Evolutionary conservation across 148 eudicot genomes (phyloP).

Genomic region (Fagopyrum esculentum): DNA sequence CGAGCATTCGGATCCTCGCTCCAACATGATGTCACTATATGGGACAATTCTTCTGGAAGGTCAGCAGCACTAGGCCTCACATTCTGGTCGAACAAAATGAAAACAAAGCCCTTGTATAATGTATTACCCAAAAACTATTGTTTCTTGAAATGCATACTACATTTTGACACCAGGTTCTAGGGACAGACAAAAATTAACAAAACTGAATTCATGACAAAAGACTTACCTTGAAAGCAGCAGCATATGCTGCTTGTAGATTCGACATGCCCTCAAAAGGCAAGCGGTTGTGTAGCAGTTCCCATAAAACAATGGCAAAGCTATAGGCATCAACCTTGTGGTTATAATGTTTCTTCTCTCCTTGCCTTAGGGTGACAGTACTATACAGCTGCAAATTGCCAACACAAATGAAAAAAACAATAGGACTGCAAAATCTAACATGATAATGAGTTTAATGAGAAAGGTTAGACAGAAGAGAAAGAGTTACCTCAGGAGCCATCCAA

Average conservation of each 20-base stretch:
- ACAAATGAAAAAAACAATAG: background rate
- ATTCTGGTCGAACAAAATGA: conserved; percentile 41
- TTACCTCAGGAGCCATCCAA: conserved; percentile 81
- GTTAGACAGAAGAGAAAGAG: background rate
- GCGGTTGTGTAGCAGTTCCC: conserved; percentile 93
- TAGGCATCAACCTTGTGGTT: conserved; percentile 95
- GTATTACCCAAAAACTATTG: background rate
- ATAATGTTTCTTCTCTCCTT: conserved; percentile 98
- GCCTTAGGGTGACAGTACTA: conserved; percentile 83
- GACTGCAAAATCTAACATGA: background rate
- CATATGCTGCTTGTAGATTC: conserved; percentile 95
- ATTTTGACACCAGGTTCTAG: background rate
- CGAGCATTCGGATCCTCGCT: conserved; percentile 73
- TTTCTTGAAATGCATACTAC: too few species aligned
- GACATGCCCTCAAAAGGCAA: conserved; percentile 98
- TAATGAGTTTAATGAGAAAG: background rate
- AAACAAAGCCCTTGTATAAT: background rate
- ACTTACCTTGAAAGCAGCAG: conserved; percentile 92
- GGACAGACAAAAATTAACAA: background rate
- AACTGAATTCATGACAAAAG: background rate
- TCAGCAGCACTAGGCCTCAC: conserved; percentile 82
- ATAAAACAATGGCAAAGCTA: conserved; percentile 91
- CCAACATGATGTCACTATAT: conserved; percentile 83
- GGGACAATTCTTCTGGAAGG: conserved; percentile 72
- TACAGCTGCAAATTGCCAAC: conserved; percentile 23